Percentiles rank a stretch among this genome's conserved stretches.
Conservation (phyloP, 1,284 basidiomycete genomes). For the Apiotrichum mycotoxinovorans region DNA sequence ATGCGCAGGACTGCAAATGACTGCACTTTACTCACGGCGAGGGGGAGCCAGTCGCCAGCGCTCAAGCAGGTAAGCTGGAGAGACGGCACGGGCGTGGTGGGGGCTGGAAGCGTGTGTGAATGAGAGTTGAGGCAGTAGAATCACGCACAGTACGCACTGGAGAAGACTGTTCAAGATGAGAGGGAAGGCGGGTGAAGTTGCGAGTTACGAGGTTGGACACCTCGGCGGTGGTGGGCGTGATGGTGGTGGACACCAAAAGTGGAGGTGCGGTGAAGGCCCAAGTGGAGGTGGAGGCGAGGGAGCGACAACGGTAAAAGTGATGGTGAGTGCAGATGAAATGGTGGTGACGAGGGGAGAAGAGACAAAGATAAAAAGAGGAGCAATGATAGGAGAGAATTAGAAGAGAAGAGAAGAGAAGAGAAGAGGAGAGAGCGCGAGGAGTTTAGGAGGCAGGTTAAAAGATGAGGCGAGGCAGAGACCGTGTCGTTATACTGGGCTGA, state of each 20-base stretch:
- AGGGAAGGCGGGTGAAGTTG: not conserved
- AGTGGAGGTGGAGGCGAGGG: not conserved
- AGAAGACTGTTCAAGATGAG: too few species aligned
- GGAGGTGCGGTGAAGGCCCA: not conserved
- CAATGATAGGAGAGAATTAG: not conserved
- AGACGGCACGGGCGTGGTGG: too few species aligned
- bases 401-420: not conserved
- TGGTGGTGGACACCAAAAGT: not conserved
- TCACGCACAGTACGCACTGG: too few species aligned
- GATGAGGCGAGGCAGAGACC: not conserved
- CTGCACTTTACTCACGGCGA: too few species aligned
- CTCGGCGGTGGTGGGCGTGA: not conserved
- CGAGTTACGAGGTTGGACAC: too few species aligned
- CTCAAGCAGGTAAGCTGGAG: too few species aligned
- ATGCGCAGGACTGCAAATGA: too few species aligned
- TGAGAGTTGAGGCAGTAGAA: too few species aligned
- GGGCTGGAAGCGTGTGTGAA: too few species aligned
- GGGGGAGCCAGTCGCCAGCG: too few species aligned
- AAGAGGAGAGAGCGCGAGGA: not conserved
- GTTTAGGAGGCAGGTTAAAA: too few species aligned
- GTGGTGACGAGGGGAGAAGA: not conserved
- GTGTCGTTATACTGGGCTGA: too few species aligned
- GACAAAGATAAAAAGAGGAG: not conserved
- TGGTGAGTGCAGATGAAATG: not conserved
- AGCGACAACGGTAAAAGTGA: not conserved